Percentiles rank a stretch among this genome's conserved stretches.
Evolutionary conservation across 106 monocot species (phyloP).

Genomic region (Posidonia australis): DNA sequence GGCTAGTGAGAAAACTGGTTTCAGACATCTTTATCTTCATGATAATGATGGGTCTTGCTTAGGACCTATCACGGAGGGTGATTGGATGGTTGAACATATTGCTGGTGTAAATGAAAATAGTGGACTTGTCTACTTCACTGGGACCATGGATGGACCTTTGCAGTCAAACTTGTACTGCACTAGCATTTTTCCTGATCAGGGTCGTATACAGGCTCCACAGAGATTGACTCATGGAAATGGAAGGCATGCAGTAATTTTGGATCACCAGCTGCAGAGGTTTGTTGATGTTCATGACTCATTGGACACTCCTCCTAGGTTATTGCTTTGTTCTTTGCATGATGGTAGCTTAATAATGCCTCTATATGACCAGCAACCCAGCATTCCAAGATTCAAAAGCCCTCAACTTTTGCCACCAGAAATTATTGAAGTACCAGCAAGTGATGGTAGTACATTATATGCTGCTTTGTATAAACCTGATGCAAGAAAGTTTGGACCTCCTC

Average conservation of each 20-base stretch:
- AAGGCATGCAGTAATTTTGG: conserved; percentile 72
- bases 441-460: conserved; percentile 71
- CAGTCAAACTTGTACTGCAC: conserved; percentile 62
- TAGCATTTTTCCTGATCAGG: conserved; percentile 65
- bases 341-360: conserved; percentile 64
- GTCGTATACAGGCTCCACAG: conserved; percentile 40
- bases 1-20: conserved; percentile 95
- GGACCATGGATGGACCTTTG: conserved; percentile 78
- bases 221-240: conserved; percentile 76
- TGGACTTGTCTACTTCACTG: conserved; percentile 82
- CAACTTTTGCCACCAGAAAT: conserved; percentile 66
- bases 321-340: conserved; percentile 69
- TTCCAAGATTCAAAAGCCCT: conserved; percentile 35
- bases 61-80: conserved; percentile 84
- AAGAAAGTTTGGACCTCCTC: conserved; percentile 81
- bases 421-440: conserved; percentile 45
- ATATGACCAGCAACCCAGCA: conserved; percentile 53
- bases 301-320: conserved; percentile 53
- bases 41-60: conserved; percentile 62
- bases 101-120: conserved; percentile 80
- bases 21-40: conserved; percentile 89
- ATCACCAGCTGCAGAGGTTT: conserved; percentile 85
- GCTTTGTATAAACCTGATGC: conserved; percentile 76
- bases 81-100: conserved; percentile 97
- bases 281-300: conserved; percentile 86